phyloP scores from a whole-genome alignment of 352 stramenopile genomes.

The Pythium phragmiticola region DNA sequence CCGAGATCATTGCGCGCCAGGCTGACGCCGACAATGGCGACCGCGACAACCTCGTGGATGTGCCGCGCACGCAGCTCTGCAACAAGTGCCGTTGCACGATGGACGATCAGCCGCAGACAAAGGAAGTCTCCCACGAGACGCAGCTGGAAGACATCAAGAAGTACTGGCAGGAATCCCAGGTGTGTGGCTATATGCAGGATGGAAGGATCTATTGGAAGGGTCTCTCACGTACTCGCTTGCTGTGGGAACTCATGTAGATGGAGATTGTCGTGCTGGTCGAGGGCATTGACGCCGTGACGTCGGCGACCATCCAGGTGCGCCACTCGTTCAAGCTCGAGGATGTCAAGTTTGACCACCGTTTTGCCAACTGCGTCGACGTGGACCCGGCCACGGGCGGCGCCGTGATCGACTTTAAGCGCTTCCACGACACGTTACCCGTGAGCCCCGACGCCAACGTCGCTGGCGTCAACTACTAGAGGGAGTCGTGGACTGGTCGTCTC shows the following conservation, averaged over 20 bases:
- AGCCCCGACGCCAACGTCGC: constrained; percentile 62
- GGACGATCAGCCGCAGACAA: constrained; percentile 16
- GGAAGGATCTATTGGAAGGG: not conserved
- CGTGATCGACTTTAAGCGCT: constrained; percentile 88
- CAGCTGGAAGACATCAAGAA: constrained; percentile 60
- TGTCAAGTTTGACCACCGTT: constrained; percentile 92
- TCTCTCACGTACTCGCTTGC: not conserved
- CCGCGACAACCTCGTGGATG: constrained; percentile 45
- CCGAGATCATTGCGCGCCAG: constrained; percentile 55
- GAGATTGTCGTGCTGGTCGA: constrained; percentile 97
- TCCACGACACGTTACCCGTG: constrained; percentile 74
- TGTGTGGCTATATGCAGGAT: constrained; percentile 23
- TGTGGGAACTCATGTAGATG: constrained; percentile 40
- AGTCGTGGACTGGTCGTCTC: not conserved
- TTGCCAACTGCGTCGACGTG: constrained; percentile 90
- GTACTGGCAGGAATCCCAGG: constrained; percentile 76
- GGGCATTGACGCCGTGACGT: constrained; percentile 94
- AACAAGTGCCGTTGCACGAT: constrained; percentile 45
- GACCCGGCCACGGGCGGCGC: constrained; percentile 71
- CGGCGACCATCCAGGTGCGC: constrained; percentile 92
- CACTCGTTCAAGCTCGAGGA: constrained; percentile 95
- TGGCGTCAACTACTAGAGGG: constrained; percentile 19
- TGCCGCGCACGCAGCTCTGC: constrained; percentile 27
- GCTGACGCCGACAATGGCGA: constrained; percentile 65
- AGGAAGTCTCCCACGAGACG: constrained; percentile 28